phyloP scores from a whole-genome alignment of 139 green algal genomes.

The Auxenochlorella pyrenoidosa region DNA sequence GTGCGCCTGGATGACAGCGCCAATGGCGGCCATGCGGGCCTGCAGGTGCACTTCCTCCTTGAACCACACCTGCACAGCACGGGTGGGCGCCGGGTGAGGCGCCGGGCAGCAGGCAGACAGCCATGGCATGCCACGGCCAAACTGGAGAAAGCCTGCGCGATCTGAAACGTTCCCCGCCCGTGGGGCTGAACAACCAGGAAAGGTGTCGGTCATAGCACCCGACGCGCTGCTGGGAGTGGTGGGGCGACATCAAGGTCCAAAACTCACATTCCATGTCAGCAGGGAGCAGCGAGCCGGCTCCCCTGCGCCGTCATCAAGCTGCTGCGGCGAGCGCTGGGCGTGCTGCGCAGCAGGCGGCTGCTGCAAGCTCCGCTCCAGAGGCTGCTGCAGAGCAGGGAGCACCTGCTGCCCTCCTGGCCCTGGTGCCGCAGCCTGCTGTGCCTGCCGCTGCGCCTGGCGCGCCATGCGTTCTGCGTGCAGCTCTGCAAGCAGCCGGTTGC shows the following conservation, averaged over 20 bases:
- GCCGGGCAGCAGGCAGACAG: too few species aligned
- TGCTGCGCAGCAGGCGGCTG: neutral
- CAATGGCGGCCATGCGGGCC: slow-evolving; percentile 66
- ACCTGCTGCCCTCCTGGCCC: neutral
- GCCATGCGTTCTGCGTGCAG: slow-evolving; percentile 57
- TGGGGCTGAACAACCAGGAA: too few species aligned
- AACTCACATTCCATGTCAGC: slow-evolving; percentile 7
- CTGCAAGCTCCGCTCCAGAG: neutral
- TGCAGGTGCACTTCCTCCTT: slow-evolving; percentile 62
- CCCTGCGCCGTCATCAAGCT: neutral
- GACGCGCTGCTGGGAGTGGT: too few species aligned
- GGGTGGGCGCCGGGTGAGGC: neutral
- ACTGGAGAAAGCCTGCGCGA: too few species aligned
- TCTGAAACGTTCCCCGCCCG: too few species aligned
- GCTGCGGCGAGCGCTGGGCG: neutral
- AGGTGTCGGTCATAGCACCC: too few species aligned
- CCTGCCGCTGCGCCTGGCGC: slow-evolving; percentile 24
- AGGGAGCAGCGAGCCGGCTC: neutral
- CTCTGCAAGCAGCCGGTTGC: slow-evolving; percentile 48
- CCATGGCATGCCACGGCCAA: too few species aligned
- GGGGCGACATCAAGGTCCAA: too few species aligned
- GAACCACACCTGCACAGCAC: slow-evolving; percentile 65
- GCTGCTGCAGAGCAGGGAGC: neutral
- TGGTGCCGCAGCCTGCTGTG: neutral
- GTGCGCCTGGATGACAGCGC: slow-evolving; percentile 38